phyloP scores from a whole-genome alignment of 2,329 filamentous ascomycete genomes.

The Beauveria scarabaeidicola region DNA sequence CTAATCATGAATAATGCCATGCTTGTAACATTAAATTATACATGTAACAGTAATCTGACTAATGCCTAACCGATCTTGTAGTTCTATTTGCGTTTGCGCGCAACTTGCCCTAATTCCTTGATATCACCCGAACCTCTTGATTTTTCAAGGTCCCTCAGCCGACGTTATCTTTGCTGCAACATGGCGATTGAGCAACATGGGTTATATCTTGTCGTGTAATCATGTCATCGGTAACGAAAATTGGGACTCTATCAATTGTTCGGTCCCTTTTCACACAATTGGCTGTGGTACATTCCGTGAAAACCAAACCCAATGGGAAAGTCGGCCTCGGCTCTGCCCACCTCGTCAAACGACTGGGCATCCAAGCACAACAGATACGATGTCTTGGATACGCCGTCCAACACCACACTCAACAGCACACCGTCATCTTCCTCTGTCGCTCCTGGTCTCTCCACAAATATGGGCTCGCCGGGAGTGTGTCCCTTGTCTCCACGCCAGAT shows the following conservation, averaged over 20 bases:
- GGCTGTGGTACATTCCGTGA: constrained; percentile 45
- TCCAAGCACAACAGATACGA: constrained; percentile 61
- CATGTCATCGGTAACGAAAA: too few species aligned
- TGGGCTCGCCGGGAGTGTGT: constrained; percentile 61
- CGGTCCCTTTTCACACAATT: background rate
- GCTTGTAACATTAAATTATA: background rate
- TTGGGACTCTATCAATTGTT: too few species aligned
- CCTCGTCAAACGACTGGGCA: constrained; percentile 53
- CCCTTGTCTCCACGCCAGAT: constrained; percentile 50
- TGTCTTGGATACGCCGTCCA: constrained; percentile 48
- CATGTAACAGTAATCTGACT: background rate
- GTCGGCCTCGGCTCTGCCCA: constrained; percentile 54
- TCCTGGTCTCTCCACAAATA: constrained; percentile 48
- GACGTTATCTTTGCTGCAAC: background rate
- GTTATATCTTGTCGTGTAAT: background rate
- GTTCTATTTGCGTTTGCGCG: too few species aligned
- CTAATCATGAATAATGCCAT: constrained; percentile 16
- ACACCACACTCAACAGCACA: constrained; percentile 51
- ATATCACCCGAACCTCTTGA: too few species aligned
- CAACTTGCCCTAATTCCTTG: too few species aligned
- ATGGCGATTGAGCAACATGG: background rate
- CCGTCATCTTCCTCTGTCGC: constrained; percentile 52
- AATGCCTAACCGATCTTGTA: too few species aligned
- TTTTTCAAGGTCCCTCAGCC: too few species aligned
- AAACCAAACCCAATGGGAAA: constrained; percentile 56